These are phyloP conservation scores for Fusarium luffae DNA, from an alignment of 2,329 filamentous ascomycete genomes.

Conservation along the genomic window DNA sequence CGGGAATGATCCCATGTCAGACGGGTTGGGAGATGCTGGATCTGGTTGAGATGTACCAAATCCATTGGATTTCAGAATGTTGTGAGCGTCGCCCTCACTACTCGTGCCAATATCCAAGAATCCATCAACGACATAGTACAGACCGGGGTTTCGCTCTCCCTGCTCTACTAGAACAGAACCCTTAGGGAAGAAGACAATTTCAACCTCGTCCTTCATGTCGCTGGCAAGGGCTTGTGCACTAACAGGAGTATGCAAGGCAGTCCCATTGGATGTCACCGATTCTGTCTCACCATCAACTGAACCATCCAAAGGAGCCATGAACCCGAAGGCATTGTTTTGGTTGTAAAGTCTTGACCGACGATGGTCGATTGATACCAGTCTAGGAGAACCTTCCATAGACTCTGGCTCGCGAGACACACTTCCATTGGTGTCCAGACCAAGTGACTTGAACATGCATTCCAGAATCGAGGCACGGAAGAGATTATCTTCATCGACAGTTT, in stretches of 20 bases:
- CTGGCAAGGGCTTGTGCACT: conserved; percentile 75
- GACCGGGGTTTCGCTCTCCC: conserved; percentile 92
- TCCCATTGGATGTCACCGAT: conserved; percentile 78
- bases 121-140: conserved; percentile 98
- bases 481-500: conserved; percentile 87
- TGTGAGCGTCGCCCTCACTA: conserved; percentile 47
- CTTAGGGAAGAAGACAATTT: conserved; percentile 97
- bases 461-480: conserved; percentile 90
- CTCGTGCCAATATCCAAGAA: conserved; percentile 95
- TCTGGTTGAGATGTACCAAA: conserved; percentile 38
- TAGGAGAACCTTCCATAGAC: conserved; percentile 87
- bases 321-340: conserved; percentile 83
- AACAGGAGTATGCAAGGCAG: conserved; percentile 69
- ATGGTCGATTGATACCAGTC: conserved; percentile 85
- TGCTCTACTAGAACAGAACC: conserved; percentile 95
- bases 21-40: conserved; percentile 34
- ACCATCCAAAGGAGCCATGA: conserved; percentile 83
- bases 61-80: conserved; percentile 48
- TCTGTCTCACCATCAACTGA: conserved; percentile 86
- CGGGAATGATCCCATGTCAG: conserved; percentile 46
- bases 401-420: conserved; percentile 73
- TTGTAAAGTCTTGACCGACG: conserved; percentile 79
- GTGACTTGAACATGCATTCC: conserved; percentile 94
- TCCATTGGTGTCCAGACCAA: conserved; percentile 80
- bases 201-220: conserved; percentile 90